These are phyloP conservation scores for Sordaria brevicollis DNA, from an alignment of 495 filamentous ascomycete genomes.

Conservation along the genomic window DNA sequence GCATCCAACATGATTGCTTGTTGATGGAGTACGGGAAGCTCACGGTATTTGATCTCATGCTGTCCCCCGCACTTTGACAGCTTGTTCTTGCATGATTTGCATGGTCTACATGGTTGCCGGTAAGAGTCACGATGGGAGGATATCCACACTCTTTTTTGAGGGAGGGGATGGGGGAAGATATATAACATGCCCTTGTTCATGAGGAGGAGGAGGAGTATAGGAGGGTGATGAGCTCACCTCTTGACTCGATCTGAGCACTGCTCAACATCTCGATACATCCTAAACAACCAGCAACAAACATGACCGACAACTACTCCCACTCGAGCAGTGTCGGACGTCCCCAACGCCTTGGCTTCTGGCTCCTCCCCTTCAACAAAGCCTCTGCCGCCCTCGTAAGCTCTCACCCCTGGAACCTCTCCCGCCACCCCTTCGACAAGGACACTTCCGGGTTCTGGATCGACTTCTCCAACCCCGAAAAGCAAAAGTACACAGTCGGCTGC, in stretches of 20 bases:
- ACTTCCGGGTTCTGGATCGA: constrained; percentile 15
- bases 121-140: background rate
- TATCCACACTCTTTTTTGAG: background rate
- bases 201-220: background rate
- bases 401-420: background rate
- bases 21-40: background rate
- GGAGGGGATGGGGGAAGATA: background rate
- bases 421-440: constrained; percentile 4
- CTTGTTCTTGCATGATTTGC: background rate
- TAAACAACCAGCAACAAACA: background rate
- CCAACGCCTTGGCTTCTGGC: constrained; percentile 8
- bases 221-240: background rate
- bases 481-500: constrained; percentile 12
- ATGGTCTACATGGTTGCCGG: no score
- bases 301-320: background rate
- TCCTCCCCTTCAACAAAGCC: constrained; percentile 12
- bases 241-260: no score
- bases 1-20: background rate
- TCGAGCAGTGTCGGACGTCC: no score
- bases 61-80: background rate
- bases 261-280: no score
- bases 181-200: background rate
- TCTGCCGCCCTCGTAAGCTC: constrained; percentile 3
- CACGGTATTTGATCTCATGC: background rate
- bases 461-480: constrained; percentile 8